These are phyloP conservation scores for Diaporthe australafricana DNA, from an alignment of 2,329 filamentous ascomycete species.

Conservation along the genomic window DNA sequence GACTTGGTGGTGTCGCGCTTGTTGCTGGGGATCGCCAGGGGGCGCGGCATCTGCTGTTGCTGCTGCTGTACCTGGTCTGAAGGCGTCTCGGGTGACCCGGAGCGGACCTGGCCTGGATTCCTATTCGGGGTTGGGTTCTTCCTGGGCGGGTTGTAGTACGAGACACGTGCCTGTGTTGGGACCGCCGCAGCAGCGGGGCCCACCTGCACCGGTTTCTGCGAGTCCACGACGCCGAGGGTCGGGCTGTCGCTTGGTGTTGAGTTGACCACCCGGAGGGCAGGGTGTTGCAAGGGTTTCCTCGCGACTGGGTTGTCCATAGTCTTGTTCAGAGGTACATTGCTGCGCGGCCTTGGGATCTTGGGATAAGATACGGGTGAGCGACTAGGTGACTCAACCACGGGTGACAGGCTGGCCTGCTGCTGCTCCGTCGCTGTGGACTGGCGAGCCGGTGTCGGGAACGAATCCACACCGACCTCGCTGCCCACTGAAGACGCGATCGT, in stretches of 20 bases:
- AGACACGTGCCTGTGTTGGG: constrained; percentile 33
- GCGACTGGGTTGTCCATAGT: background rate
- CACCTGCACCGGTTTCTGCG: constrained; percentile 30
- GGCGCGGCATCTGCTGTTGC: constrained; percentile 14
- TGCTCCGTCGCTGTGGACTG: constrained; percentile 25
- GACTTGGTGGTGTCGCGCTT: constrained; percentile 2
- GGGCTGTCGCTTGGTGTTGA: constrained; percentile 46
- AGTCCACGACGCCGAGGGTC: constrained; percentile 51
- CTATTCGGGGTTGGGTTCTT: constrained; percentile 34
- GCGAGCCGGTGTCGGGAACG: constrained; percentile 22
- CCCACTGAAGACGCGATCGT: constrained; percentile 50
- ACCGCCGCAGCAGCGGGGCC: constrained; percentile 41
- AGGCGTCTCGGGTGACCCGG: constrained; percentile 33
- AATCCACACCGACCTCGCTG: constrained; percentile 30
- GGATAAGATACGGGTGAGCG: constrained; percentile 49
- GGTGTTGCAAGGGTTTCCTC: background rate
- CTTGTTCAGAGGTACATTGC: background rate
- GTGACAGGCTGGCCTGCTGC: constrained; percentile 54
- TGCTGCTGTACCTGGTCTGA: constrained; percentile 5
- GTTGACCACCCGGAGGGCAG: constrained; percentile 18
- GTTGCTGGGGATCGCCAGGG: constrained; percentile 9
- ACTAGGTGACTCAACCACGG: constrained; percentile 60
- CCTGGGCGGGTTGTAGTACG: constrained; percentile 8
- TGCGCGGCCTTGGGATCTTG: constrained; percentile 34
- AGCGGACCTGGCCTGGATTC: constrained; percentile 34